phyloP scores from a whole-genome alignment of 352 stramenopile genomes.

The Phytophthora sp. region DNA sequence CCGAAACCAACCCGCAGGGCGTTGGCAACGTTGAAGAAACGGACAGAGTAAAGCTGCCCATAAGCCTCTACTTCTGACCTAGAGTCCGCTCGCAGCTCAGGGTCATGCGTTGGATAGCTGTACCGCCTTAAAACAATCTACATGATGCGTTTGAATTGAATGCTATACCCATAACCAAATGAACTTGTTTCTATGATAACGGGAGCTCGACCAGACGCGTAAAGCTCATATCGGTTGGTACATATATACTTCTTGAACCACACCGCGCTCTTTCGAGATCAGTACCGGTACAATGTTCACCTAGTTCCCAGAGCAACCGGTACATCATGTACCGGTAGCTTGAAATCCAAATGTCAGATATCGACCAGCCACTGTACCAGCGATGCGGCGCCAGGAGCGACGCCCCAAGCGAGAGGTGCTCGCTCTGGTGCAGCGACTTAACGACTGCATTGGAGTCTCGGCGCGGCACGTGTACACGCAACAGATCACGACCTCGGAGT shows the following conservation, averaged over 20 bases:
- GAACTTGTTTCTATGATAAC: neutral
- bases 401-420: slow-evolving; percentile 21
- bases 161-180: too few species aligned
- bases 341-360: too few species aligned
- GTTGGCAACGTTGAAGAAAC: slow-evolving; percentile 20
- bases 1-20: slow-evolving; percentile 10
- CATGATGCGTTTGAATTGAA: too few species aligned
- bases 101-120: too few species aligned
- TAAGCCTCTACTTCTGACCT: neutral
- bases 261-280: too few species aligned
- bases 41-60: slow-evolving; percentile 10
- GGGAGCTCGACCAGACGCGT: neutral
- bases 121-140: too few species aligned
- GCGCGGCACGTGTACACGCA: slow-evolving; percentile 58
- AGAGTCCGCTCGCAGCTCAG: too few species aligned
- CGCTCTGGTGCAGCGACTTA: slow-evolving; percentile 37
- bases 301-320: too few species aligned
- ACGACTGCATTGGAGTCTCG: slow-evolving; percentile 52
- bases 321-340: too few species aligned
- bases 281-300: too few species aligned
- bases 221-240: neutral
- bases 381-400: slow-evolving; percentile 16
- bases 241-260: neutral
- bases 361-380: too few species aligned
- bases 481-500: slow-evolving; percentile 28